Conservation (phyloP, 257 asterid genomes). For the Solanum paucissectum region DNA sequence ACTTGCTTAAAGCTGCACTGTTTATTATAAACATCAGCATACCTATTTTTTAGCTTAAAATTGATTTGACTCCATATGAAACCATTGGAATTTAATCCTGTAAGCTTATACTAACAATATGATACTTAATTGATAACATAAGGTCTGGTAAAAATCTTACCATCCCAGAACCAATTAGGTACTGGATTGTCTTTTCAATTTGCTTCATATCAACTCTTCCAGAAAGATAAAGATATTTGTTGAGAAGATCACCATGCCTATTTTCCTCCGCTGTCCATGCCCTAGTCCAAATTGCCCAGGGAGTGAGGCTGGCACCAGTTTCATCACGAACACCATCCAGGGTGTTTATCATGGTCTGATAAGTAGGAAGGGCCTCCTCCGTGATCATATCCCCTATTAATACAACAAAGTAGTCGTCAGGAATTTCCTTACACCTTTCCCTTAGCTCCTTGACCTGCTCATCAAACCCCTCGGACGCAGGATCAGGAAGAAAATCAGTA, state of each 20-base stretch:
- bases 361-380: slow-evolving; percentile 76
- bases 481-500: slow-evolving; percentile 55
- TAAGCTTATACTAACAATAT: neutral
- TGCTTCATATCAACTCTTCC: slow-evolving; percentile 69
- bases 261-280: slow-evolving; percentile 81
- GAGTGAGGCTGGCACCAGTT: slow-evolving; percentile 62
- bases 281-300: slow-evolving; percentile 74
- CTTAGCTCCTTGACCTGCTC: slow-evolving; percentile 69
- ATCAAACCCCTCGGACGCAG: slow-evolving; percentile 60
- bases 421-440: slow-evolving; percentile 56
- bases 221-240: slow-evolving; percentile 53
- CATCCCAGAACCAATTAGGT: slow-evolving; percentile 53
- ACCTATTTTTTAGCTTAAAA: neutral
- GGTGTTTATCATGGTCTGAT: slow-evolving; percentile 81
- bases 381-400: slow-evolving; percentile 75
- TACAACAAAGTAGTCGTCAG: slow-evolving; percentile 55
- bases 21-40: neutral
- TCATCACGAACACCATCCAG: slow-evolving; percentile 71
- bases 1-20: neutral
- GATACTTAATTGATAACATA: neutral
- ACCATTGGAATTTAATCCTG: neutral
- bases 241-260: slow-evolving; percentile 69
- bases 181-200: slow-evolving; percentile 47
- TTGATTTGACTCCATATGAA: neutral
- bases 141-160: slow-evolving; percentile 9